Conservation (phyloP, 495 filamentous ascomycete species). For the Neurospora cerealis region DNA sequence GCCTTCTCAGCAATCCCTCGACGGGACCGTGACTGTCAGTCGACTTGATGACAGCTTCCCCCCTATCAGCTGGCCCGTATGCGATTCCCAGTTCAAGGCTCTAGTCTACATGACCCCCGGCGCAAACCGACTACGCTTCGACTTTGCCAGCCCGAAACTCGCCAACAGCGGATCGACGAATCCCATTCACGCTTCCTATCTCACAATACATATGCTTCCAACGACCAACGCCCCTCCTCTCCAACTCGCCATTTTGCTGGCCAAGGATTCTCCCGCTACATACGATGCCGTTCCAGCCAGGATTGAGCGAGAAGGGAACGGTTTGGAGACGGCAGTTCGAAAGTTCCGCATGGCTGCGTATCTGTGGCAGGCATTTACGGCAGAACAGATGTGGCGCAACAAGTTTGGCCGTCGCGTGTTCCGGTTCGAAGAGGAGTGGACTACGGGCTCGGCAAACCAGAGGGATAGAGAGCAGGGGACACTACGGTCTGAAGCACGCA, state of each 20-base stretch:
- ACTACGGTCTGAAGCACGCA: constrained; percentile 81
- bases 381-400: constrained; percentile 87
- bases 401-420: constrained; percentile 75
- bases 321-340: constrained; percentile 62
- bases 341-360: constrained; percentile 91
- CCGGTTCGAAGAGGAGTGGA: constrained; percentile 89
- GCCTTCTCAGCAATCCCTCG: constrained; percentile 54
- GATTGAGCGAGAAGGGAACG: constrained; percentile 67
- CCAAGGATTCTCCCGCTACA: constrained; percentile 76
- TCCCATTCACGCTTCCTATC: constrained; percentile 63
- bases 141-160: constrained; percentile 74
- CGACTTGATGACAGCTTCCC: constrained; percentile 81
- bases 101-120: constrained; percentile 80
- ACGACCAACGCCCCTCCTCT: constrained; percentile 65
- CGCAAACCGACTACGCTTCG: constrained; percentile 74
- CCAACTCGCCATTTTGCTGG: constrained; percentile 75
- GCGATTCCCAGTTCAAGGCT: constrained; percentile 79
- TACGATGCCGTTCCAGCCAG: constrained; percentile 75
- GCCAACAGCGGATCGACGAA: constrained; percentile 58
- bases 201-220: constrained; percentile 77
- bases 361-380: constrained; percentile 91
- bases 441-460: constrained; percentile 60
- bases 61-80: constrained; percentile 71
- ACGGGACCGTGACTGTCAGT: constrained; percentile 69
- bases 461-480: constrained; percentile 56